These are phyloP conservation scores for Sugiyamaella japonica DNA, from an alignment of 1,139 yeast genomes.

Conservation along the genomic window DNA sequence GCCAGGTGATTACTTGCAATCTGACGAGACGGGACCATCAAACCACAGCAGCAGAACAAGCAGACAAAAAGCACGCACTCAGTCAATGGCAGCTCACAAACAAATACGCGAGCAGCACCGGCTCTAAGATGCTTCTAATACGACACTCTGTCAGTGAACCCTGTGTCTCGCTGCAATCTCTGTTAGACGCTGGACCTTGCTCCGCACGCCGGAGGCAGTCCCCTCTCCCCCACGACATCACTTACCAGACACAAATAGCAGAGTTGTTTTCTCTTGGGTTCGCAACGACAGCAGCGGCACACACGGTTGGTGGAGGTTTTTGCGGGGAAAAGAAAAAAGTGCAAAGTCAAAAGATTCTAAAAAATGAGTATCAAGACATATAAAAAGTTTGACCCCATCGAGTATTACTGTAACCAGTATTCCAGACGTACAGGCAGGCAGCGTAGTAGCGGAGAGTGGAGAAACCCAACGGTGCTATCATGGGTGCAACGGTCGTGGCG, in stretches of 20 bases:
- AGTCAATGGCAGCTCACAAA: no score
- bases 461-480: background rate
- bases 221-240: background rate
- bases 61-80: no score
- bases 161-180: no score
- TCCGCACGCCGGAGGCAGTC: background rate
- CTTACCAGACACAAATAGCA: background rate
- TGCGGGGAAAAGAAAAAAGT: slow-evolving; percentile 6
- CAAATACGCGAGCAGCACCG: background rate
- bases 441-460: background rate
- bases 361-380: background rate
- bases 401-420: slow-evolving; percentile 7
- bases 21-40: slow-evolving; percentile 13
- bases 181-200: no score
- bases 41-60: background rate
- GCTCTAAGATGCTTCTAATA: background rate
- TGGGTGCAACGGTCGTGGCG: background rate
- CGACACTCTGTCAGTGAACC: no score
- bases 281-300: background rate
- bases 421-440: background rate
- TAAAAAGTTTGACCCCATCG: slow-evolving; percentile 2
- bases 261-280: background rate
- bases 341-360: background rate
- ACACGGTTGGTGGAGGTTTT: background rate
- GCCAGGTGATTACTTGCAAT: slow-evolving; percentile 4